A percentile compares a stretch with the other conserved stretches of the same genome.
Evolutionary conservation across 768 basidiomycete genomes (phyloP).

Genomic region (Mycena haematopus): DNA sequence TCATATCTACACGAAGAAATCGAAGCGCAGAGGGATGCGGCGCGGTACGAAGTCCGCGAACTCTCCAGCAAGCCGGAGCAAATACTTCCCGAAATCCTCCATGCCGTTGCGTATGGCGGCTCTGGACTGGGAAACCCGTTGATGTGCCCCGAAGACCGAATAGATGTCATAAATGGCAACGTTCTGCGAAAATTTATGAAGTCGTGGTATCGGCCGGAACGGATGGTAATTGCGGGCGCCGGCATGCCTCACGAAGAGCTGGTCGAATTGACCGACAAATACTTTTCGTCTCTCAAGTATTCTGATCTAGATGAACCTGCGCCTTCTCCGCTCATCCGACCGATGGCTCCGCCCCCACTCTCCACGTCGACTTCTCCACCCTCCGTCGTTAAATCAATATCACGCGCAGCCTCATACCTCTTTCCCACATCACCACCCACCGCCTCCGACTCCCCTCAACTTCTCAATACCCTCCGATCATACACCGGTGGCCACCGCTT

Average conservation of each 20-base stretch:
- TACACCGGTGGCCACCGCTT: slow-evolving; percentile 90
- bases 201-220: slow-evolving; percentile 91
- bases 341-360: slow-evolving; percentile 63
- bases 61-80: slow-evolving; percentile 89
- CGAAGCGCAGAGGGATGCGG: slow-evolving; percentile 82
- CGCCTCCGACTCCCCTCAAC: slow-evolving; percentile 26
- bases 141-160: slow-evolving; percentile 85
- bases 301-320: slow-evolving; percentile 33
- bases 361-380: slow-evolving; percentile 55
- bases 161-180: slow-evolving; percentile 67
- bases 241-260: slow-evolving; percentile 91
- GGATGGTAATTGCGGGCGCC: slow-evolving; percentile 94
- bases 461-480: slow-evolving; percentile 49
- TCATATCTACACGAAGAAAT: slow-evolving; percentile 80
- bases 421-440: slow-evolving; percentile 51
- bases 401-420: slow-evolving; percentile 81
- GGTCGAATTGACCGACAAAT: slow-evolving; percentile 83
- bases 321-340: slow-evolving; percentile 38
- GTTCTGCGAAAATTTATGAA: slow-evolving; percentile 68
- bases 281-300: slow-evolving; percentile 76
- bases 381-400: slow-evolving; percentile 68
- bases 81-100: slow-evolving; percentile 90
- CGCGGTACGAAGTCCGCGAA: slow-evolving; percentile 90
- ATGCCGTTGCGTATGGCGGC: slow-evolving; percentile 81
- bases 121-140: slow-evolving; percentile 89